Evolutionary conservation across 2,329 filamentous ascomycete genomes (phyloP).

Genomic region (Talaromyces sp.): DNA sequence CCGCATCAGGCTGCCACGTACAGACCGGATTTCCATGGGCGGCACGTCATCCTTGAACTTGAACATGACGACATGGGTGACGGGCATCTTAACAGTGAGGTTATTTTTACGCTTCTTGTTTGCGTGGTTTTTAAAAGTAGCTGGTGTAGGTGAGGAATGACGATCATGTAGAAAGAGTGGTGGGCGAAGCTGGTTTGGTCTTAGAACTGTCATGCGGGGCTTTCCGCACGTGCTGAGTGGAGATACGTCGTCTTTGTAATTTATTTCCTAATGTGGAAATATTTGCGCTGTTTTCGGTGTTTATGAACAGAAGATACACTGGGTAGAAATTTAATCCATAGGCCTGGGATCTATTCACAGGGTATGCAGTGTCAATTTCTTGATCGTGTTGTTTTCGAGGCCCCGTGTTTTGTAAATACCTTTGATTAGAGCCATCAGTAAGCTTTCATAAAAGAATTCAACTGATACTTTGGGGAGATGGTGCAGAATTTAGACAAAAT

Average conservation of each 20-base stretch:
- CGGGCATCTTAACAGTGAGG: not conserved
- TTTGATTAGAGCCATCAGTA: no score
- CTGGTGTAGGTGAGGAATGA: not conserved
- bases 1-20: conserved; percentile 1
- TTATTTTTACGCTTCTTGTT: not conserved
- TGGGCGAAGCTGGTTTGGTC: not conserved
- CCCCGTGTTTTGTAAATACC: no score
- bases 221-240: not conserved
- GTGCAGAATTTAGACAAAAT: no score
- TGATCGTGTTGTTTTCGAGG: no score
- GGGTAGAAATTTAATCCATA: not conserved
- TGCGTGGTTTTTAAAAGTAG: not conserved
- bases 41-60: conserved; percentile 7
- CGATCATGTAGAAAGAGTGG: not conserved
- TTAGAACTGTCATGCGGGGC: not conserved
- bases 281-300: not conserved
- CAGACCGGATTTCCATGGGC: conserved; percentile 7
- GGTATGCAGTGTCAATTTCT: not conserved
- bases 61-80: conserved; percentile 9
- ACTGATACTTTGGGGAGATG: no score
- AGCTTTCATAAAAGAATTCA: no score
- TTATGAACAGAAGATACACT: not conserved
- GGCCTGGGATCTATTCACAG: not conserved
- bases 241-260: not conserved
- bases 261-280: not conserved